These are phyloP conservation scores for Suillus brevipes DNA, from an alignment of 768 basidiomycete species.

Conservation along the genomic window DNA sequence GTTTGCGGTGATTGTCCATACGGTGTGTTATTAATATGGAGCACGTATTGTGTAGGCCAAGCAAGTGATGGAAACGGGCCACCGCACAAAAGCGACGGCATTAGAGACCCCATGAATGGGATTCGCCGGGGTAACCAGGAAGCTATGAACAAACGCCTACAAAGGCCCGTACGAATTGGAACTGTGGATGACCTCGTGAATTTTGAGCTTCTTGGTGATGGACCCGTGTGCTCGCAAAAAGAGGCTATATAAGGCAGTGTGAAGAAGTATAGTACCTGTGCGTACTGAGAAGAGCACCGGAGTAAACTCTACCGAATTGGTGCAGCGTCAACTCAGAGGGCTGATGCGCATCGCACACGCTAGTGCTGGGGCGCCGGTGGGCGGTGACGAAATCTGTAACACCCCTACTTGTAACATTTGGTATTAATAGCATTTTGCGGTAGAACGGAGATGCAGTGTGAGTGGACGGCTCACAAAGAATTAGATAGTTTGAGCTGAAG, in stretches of 20 bases:
- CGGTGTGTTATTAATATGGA: background rate
- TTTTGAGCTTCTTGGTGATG: background rate
- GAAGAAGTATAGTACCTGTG: background rate
- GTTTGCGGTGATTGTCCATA: background rate
- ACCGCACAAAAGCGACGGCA: background rate
- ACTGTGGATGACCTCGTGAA: background rate
- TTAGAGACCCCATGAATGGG: background rate
- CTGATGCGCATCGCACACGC: background rate
- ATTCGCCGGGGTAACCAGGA: constrained; percentile 1
- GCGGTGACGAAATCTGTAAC: background rate
- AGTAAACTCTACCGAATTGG: background rate
- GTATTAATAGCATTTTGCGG: background rate
- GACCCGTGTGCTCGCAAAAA: background rate
- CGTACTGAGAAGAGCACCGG: background rate
- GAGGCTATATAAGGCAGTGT: background rate
- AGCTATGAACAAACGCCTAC: constrained; percentile 2
- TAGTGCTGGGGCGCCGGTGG: background rate
- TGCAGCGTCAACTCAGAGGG: background rate
- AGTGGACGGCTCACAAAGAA: background rate
- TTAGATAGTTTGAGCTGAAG: background rate
- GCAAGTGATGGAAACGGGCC: background rate
- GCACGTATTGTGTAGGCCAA: background rate
- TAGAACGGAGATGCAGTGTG: background rate
- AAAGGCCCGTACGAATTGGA: background rate
- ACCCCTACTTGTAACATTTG: background rate